A percentile compares a stretch with the other conserved stretches of the same genome.
Evolutionary conservation across 2,329 filamentous ascomycete species (phyloP).

Genomic region (Raffaelea albimanens): DNA sequence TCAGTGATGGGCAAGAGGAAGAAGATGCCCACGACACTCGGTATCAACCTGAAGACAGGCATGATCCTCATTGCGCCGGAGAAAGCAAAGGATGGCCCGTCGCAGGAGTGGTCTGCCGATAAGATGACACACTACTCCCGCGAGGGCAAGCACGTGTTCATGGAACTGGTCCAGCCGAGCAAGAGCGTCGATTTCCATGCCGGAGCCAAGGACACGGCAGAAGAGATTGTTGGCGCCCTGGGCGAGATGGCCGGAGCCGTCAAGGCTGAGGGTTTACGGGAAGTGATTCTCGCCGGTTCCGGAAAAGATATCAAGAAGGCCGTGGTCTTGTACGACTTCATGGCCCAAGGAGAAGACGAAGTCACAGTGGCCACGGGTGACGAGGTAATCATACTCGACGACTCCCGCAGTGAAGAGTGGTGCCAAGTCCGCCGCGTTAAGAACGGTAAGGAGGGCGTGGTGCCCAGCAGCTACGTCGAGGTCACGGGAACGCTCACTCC

Average conservation of each 20-base stretch:
- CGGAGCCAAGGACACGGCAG: constrained; percentile 90
- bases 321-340: constrained; percentile 86
- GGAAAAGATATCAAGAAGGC: constrained; percentile 68
- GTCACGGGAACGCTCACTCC: constrained; percentile 55
- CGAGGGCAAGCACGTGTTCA: constrained; percentile 94
- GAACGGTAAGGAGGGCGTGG: constrained; percentile 90
- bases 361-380: constrained; percentile 85
- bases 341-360: constrained; percentile 93
- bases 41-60: constrained; percentile 84
- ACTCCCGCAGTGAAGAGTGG: constrained; percentile 92
- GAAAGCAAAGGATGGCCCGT: constrained; percentile 69
- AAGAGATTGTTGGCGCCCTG: constrained; percentile 81
- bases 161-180: constrained; percentile 84
- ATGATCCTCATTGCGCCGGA: constrained; percentile 87
- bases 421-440: constrained; percentile 89
- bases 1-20: constrained; percentile 95
- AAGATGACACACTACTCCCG: constrained; percentile 96
- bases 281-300: constrained; percentile 74
- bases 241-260: constrained; percentile 83
- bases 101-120: constrained; percentile 89
- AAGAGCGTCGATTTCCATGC: constrained; percentile 97
- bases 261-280: constrained; percentile 71
- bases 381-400: constrained; percentile 83
- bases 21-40: constrained; percentile 95
- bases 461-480: constrained; percentile 94